These are phyloP conservation scores for Backusella australiensis DNA, from an alignment of 192 early-diverging fungal species.

Conservation along the genomic window DNA sequence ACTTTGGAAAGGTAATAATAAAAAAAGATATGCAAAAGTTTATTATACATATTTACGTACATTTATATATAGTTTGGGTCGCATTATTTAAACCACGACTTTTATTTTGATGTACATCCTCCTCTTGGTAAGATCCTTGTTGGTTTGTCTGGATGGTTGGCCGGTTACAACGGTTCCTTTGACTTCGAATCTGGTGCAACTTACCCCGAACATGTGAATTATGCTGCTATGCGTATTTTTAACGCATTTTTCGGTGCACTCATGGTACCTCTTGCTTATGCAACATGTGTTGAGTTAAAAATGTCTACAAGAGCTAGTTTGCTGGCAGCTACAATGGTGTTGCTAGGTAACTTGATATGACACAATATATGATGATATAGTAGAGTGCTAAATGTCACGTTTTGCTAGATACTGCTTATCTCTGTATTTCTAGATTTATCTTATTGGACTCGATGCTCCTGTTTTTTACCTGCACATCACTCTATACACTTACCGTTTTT, in stretches of 20 bases:
- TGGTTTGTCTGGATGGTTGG: constrained; percentile 80
- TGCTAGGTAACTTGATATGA: constrained; percentile 60
- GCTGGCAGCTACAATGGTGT: constrained; percentile 74
- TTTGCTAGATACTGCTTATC: constrained; percentile 67
- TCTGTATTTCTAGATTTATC: constrained; percentile 85
- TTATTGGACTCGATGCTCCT: constrained; percentile 94
- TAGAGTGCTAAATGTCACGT: constrained; percentile 48
- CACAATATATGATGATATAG: not conserved
- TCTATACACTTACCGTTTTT: constrained; percentile 72
- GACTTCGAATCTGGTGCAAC: constrained; percentile 72
- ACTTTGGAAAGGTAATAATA: constrained; percentile 52
- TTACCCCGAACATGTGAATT: constrained; percentile 88
- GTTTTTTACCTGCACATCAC: constrained; percentile 76
- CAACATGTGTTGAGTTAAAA: constrained; percentile 73
- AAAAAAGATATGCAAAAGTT: not conserved
- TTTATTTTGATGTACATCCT: constrained; percentile 98
- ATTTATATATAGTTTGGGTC: constrained; percentile 83
- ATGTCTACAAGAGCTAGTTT: constrained; percentile 66
- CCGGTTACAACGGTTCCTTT: constrained; percentile 85
- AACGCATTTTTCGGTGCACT: constrained; percentile 84
- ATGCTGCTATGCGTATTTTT: constrained; percentile 85
- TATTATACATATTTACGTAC: not conserved
- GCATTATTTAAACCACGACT: constrained; percentile 89
- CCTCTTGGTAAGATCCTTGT: constrained; percentile 97
- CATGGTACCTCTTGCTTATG: constrained; percentile 89